phyloP scores from a whole-genome alignment of 345 rosid species.

The Turnera subulata region DNA sequence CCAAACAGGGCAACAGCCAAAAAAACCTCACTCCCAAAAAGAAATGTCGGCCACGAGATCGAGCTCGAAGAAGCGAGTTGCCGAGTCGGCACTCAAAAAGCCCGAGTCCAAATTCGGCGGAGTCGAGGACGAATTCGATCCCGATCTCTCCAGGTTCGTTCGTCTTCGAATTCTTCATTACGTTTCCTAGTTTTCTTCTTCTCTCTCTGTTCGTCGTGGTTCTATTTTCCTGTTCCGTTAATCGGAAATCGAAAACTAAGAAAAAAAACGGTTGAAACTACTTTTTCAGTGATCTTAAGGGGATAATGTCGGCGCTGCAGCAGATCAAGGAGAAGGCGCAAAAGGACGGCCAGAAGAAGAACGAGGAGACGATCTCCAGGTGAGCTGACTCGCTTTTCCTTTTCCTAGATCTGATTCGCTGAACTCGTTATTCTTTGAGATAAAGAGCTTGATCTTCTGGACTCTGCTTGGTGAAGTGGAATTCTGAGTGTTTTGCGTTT shows the following conservation, averaged over 20 bases:
- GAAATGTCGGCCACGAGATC: constrained; percentile 35
- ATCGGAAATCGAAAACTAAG: neutral
- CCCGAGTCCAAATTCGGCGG: constrained; percentile 34
- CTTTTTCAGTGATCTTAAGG: constrained; percentile 74
- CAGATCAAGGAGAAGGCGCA: constrained; percentile 72
- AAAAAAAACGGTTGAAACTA: neutral
- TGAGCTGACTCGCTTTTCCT: constrained; percentile 7
- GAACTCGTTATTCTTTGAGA: too few relatives aligned
- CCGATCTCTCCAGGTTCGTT: constrained; percentile 52
- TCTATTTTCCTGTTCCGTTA: neutral
- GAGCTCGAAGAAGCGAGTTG: constrained; percentile 37
- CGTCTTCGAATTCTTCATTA: neutral
- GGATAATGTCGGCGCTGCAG: constrained; percentile 77
- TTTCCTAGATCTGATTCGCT: too few relatives aligned
- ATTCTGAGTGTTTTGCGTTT: neutral
- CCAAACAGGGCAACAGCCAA: neutral
- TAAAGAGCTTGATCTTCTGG: too few relatives aligned
- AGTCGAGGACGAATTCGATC: constrained; percentile 49
- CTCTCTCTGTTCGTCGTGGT: too few relatives aligned
- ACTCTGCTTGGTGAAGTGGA: too few relatives aligned
- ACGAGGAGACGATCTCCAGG: constrained; percentile 88
- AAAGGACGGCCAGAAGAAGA: constrained; percentile 73
- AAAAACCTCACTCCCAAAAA: neutral
- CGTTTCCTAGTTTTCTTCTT: neutral
- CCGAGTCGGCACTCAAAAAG: constrained; percentile 34